Percentiles rank a stretch among this genome's conserved stretches.
These are phyloP conservation scores for Dothideomycetes sp. DNA, from an alignment of 2,329 filamentous ascomycete species.

Conservation along the genomic window DNA sequence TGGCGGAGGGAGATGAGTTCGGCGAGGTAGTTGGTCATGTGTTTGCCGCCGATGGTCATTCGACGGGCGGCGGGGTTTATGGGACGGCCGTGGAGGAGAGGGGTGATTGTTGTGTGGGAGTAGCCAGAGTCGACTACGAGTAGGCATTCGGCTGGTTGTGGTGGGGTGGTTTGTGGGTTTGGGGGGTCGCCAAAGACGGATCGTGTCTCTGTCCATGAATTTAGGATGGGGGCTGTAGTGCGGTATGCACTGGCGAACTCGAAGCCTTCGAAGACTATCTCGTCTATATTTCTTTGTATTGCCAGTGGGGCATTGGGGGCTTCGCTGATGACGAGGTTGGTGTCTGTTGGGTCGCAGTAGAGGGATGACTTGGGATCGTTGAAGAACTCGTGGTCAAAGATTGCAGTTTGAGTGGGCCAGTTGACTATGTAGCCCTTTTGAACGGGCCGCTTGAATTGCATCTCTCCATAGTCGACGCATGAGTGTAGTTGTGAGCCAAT, in stretches of 20 bases:
- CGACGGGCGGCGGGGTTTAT: slow-evolving; percentile 72
- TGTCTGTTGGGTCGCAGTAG: slow-evolving; percentile 64
- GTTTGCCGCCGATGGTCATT: slow-evolving; percentile 83
- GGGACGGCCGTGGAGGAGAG: slow-evolving; percentile 68
- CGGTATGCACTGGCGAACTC: slow-evolving; percentile 81
- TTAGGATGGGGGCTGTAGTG: slow-evolving; percentile 60
- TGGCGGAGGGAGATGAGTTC: slow-evolving; percentile 81
- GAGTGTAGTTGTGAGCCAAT: slow-evolving; percentile 66
- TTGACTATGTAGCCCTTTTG: slow-evolving; percentile 94
- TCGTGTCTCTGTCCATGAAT: slow-evolving; percentile 72
- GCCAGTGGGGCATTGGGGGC: slow-evolving; percentile 71
- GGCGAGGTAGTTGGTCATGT: slow-evolving; percentile 86
- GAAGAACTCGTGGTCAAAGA: slow-evolving; percentile 78
- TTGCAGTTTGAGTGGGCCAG: slow-evolving; percentile 91
- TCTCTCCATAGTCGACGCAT: slow-evolving; percentile 82
- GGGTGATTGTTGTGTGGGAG: slow-evolving; percentile 84
- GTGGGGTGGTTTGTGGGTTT: slow-evolving; percentile 10
- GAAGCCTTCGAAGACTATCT: slow-evolving; percentile 96
- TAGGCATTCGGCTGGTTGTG: slow-evolving; percentile 49
- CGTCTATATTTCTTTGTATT: slow-evolving; percentile 82
- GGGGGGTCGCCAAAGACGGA: slow-evolving; percentile 49
- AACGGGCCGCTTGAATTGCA: slow-evolving; percentile 75
- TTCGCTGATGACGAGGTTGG: slow-evolving; percentile 76
- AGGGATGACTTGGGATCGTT: slow-evolving; percentile 1
- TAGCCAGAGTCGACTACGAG: slow-evolving; percentile 86